phyloP scores from a whole-genome alignment of 2,329 filamentous ascomycete genomes.

The Chaetomium globosum region DNA sequence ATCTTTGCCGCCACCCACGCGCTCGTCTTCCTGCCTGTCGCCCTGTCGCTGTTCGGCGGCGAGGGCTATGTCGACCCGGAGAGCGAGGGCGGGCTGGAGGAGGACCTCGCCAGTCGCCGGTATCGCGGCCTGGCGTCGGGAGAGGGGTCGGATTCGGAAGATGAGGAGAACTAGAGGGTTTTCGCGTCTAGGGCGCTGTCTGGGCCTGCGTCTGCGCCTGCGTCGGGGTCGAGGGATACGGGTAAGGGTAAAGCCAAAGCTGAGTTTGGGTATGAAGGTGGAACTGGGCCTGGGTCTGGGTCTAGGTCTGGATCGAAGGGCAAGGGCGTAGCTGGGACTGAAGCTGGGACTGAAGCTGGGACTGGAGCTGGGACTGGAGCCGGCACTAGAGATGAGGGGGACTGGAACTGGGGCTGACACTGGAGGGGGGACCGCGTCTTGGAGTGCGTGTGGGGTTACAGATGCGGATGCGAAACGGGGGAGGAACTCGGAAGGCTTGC shows the following conservation, averaged over 20 bases:
- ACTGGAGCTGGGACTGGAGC: too few species aligned
- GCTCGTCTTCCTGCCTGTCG: conserved; percentile 87
- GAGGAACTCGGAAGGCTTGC: too few species aligned
- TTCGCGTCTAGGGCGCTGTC: background rate
- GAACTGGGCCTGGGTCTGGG: background rate
- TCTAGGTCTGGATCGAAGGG: too few species aligned
- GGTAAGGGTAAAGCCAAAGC: background rate
- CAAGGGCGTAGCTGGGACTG: too few species aligned
- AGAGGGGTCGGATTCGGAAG: conserved; percentile 30
- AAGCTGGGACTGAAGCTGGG: background rate
- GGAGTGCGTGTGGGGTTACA: too few species aligned
- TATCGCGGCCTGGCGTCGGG: conserved; percentile 69
- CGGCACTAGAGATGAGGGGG: too few species aligned
- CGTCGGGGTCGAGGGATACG: background rate
- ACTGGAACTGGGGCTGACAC: background rate
- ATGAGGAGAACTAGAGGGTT: conserved; percentile 22
- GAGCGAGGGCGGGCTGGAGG: conserved; percentile 82
- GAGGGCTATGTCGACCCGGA: conserved; percentile 87
- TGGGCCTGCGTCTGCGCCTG: background rate
- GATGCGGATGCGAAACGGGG: too few species aligned
- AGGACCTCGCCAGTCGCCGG: conserved; percentile 78
- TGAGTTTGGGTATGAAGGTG: background rate
- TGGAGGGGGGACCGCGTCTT: too few species aligned
- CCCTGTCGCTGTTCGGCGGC: conserved; percentile 81
- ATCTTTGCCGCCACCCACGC: conserved; percentile 87